Base-by-base conservation (phyloP, 345 rosid species). In the Linum lewisii region DNA sequence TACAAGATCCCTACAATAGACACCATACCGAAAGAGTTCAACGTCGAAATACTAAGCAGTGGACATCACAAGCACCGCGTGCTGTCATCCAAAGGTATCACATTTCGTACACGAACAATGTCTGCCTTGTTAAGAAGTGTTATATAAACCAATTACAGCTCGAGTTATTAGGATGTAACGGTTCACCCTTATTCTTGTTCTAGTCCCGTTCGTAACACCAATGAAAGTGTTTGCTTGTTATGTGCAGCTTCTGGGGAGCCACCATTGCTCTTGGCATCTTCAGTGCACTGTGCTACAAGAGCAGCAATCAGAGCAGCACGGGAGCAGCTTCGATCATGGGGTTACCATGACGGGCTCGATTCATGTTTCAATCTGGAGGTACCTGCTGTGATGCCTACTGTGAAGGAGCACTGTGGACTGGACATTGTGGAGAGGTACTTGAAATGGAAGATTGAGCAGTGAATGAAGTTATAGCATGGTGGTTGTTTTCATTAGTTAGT, bases 231-330 rank as follows among this genome's bases (percentile, higher is more conserved):
- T 21, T 51, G 14, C 21, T 51, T 51, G n/a, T n/a, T n/a, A n/a
- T 51, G 54, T 51, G 54, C 54, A 51, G 56, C 56, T 52, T 52
- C 23, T 52, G 56, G 56, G 15, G 56, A 52, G 56, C 56, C 56
- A 24, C 56, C 56, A 19, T 21, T 52, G 25, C 56, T 52, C 56
- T 24, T 52, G 22, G 56, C 56, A 20, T 21, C 56, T 10, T 52
- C 56, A 21, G 56, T 52, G 5, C 56, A 52, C 56, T 52, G 56
- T 24, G 56, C 56, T 5, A 21, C 56, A 1, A 52, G 56, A 52
- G 23, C 56, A 24, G 56, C 56, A 20, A 15, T 52, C 24, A 21
- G 56, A 52, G 56, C 23, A 52, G 56, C 56, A 11, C 56, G 25
- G 20, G 24, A 52, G 24, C 56, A 52, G 25, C 25, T 52, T 8